Evolutionary conservation across 805 yeast species (phyloP).

Genomic region (Lachancea meyersii): DNA sequence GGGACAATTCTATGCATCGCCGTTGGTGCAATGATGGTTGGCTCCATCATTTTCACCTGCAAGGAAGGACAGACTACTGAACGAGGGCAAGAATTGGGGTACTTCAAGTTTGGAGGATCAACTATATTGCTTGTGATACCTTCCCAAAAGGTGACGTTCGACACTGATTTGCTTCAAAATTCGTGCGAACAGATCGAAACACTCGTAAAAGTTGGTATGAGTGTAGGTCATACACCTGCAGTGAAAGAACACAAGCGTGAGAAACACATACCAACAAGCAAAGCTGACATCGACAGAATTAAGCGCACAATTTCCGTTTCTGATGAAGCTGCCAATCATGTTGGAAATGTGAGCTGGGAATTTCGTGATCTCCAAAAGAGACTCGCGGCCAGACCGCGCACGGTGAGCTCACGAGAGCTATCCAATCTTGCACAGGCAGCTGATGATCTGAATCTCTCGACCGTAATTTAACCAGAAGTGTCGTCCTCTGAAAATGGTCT

Average conservation of each 20-base stretch:
- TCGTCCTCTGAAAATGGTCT: not conserved
- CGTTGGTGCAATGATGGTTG: constrained; percentile 99
- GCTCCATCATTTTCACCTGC: constrained; percentile 72
- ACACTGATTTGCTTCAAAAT: constrained; percentile 64
- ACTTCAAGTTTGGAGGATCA: constrained; percentile 94
- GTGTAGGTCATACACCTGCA: constrained; percentile 68
- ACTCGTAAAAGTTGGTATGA: constrained; percentile 82
- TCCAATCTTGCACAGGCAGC: constrained; percentile 3
- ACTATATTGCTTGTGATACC: constrained; percentile 69
- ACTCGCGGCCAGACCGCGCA: not conserved
- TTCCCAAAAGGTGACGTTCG: constrained; percentile 47
- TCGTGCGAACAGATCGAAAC: constrained; percentile 72
- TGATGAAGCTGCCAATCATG: constrained; percentile 17
- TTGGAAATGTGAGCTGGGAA: constrained; percentile 28
- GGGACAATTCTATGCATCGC: constrained; percentile 74
- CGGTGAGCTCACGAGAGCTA: not conserved
- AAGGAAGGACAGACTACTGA: constrained; percentile 49
- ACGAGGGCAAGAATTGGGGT: constrained; percentile 84
- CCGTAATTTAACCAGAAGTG: not conserved
- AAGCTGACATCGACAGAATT: constrained; percentile 24
- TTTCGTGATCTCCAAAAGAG: constrained; percentile 18
- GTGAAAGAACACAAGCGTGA: constrained; percentile 45
- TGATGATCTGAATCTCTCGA: constrained; percentile 1
- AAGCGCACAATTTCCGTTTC: constrained; percentile 27
- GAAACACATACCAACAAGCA: constrained; percentile 31